A percentile compares a stretch with the other conserved stretches of the same genome.
These are phyloP conservation scores for Acanthamoeba royreba DNA, from an alignment of 208 protist genomes.

Conservation along the genomic window DNA sequence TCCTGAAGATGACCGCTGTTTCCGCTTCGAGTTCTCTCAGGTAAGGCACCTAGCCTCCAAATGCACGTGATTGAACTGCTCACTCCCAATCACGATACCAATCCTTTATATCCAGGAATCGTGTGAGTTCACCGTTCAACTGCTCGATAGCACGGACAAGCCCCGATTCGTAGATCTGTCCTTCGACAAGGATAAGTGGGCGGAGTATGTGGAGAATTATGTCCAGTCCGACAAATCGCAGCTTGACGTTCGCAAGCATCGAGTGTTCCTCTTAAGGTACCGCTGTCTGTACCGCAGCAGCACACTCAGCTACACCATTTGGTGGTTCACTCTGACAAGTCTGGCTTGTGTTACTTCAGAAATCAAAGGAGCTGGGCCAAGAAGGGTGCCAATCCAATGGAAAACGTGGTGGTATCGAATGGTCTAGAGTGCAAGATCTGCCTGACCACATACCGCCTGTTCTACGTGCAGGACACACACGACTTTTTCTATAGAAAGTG, in stretches of 20 bases:
- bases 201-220: conserved; percentile 35
- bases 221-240: background rate
- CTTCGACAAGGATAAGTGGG: conserved; percentile 49
- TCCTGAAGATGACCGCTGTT: conserved; percentile 35
- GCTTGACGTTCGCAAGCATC: conserved; percentile 33
- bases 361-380: background rate
- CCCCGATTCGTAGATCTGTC: conserved; percentile 35
- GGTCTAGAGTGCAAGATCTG: conserved; percentile 70
- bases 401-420: conserved; percentile 35
- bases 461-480: conserved; percentile 67
- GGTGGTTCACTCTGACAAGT: background rate
- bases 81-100: background rate
- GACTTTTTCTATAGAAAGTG: conserved; percentile 64
- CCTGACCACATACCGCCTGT: conserved; percentile 59
- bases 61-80: too few species aligned
- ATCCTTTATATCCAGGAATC: background rate
- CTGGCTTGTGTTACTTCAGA: background rate
- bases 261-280: conserved; percentile 38
- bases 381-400: background rate
- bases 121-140: conserved; percentile 53
- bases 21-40: background rate
- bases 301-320: background rate
- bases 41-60: too few species aligned
- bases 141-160: conserved; percentile 50
- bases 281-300: background rate